A percentile compares a stretch with the other conserved stretches of the same genome.
phyloP scores from a whole-genome alignment of 805 yeast genomes.

The Wickerhamomyces kurtzmanii region DNA sequence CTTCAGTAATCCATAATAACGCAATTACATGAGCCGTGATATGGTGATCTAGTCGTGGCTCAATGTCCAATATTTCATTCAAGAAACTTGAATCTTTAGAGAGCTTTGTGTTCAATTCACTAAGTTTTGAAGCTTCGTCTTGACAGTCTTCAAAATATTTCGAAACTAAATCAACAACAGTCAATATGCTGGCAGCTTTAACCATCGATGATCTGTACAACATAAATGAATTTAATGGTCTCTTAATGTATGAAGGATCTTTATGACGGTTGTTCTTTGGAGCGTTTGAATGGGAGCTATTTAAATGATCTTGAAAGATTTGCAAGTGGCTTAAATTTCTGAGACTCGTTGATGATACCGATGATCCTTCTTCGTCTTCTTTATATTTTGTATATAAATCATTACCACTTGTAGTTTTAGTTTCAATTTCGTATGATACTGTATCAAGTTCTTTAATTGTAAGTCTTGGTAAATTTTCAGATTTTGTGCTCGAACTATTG shows the following conservation, averaged over 20 bases:
- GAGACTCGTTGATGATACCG: background rate
- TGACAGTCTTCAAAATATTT: slow-evolving; percentile 3
- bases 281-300: background rate
- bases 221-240: slow-evolving; percentile 40
- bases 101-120: background rate
- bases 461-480: slow-evolving; percentile 1
- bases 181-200: slow-evolving; percentile 25
- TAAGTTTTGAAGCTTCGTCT: background rate
- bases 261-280: background rate
- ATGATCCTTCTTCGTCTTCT: no score
- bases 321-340: background rate
- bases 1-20: slow-evolving; percentile 35
- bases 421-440: background rate
- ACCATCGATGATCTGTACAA: slow-evolving; percentile 33
- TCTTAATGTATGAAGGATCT: slow-evolving; percentile 21
- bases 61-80: background rate
- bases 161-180: slow-evolving; percentile 5
- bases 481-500: no score
- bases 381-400: background rate
- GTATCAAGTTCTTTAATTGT: background rate
- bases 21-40: slow-evolving; percentile 31
- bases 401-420: slow-evolving; percentile 1
- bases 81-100: background rate
- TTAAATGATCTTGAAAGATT: background rate
- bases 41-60: slow-evolving; percentile 28